Base-by-base conservation (phyloP, 2,329 filamentous ascomycete genomes). In the Fusarium pilosicola region DNA sequence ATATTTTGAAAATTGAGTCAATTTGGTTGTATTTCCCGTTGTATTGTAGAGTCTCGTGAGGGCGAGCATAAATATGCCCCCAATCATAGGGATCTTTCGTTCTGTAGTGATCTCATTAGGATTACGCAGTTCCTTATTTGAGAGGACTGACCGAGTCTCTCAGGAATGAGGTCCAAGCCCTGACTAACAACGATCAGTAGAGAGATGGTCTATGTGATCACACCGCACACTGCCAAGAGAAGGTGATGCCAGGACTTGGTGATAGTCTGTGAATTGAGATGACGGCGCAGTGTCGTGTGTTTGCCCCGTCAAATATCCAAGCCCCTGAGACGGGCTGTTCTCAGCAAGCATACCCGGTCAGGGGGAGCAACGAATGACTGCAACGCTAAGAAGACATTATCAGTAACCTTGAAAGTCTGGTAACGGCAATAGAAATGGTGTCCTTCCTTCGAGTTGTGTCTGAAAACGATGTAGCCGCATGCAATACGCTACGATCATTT, bases 11-110 rank as follows among this genome's bases (percentile, higher is more conserved):
- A 8, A 15, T 5, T 2, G 18, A 36, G 3, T 26, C 3, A 17
- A 36, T 52, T 7, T 20, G 11, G 6, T 9, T 3, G 22, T 24
- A n/a, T 51, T 0, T 32, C 8, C 4, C 3, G 3, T 32, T 2
- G 4, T 14, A 13, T 24, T 5, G 14, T 20, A 32, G 15, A 24
- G 12, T 15, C 6, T 14, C 7, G 3, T 14, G 17, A 24, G 20
- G n/a, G 9, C 12, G 48, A 51, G 30, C 8, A 34, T 18, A 20
- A 24, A 34, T 51, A 34, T 7, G 12, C 8, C 8, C 12, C 17
- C 7, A 15, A 14, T 11, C n/a, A 10, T 24, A 5, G 6, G 22
- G 6, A 18, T 24, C 8, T 24, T 51, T 34, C 22, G 30, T 34
- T 51, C n/a, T 20, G 17, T 10, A 34, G 17, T 11, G 17, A 14